A percentile compares a stretch with the other conserved stretches of the same genome.
phyloP scores from a whole-genome alignment of 2,329 filamentous ascomycete genomes.

The Penicillium sp. region DNA sequence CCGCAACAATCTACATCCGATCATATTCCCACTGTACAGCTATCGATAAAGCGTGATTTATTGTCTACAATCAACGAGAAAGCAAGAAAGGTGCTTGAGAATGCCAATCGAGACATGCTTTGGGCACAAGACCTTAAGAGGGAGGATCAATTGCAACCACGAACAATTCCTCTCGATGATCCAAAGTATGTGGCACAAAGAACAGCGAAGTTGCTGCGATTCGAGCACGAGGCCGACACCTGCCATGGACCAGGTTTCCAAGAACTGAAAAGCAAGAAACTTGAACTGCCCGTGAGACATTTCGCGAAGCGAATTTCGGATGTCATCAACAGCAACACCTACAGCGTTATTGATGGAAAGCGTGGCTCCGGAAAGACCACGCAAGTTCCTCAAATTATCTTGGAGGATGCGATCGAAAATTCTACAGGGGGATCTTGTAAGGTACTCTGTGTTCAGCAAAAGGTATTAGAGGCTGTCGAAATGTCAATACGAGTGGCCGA shows the following conservation, averaged over 20 bases:
- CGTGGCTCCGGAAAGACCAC: slow-evolving; percentile 50
- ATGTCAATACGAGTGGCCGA: slow-evolving; percentile 47
- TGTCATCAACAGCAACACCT: slow-evolving; percentile 40
- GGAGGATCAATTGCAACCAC: neutral
- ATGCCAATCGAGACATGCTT: neutral
- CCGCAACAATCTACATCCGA: neutral
- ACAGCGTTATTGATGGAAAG: slow-evolving; percentile 47
- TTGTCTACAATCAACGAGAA: neutral
- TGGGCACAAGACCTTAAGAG: neutral
- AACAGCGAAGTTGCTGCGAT: neutral
- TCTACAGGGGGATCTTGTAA: slow-evolving; percentile 46
- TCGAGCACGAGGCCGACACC: neutral
- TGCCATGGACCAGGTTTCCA: neutral
- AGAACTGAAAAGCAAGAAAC: neutral
- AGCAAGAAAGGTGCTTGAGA: neutral
- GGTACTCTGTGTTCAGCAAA: slow-evolving; percentile 51
- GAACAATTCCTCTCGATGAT: neutral
- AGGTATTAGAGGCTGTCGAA: slow-evolving; percentile 49
- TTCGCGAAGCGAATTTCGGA: slow-evolving; percentile 36
- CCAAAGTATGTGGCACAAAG: neutral
- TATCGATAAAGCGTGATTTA: neutral
- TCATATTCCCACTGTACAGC: neutral
- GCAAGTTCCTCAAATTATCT: slow-evolving; percentile 54
- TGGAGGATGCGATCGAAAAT: slow-evolving; percentile 46
- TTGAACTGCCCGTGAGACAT: slow-evolving; percentile 42